These are phyloP conservation scores for Orbilia javanica DNA, from an alignment of 2,329 filamentous ascomycete genomes.

Conservation along the genomic window DNA sequence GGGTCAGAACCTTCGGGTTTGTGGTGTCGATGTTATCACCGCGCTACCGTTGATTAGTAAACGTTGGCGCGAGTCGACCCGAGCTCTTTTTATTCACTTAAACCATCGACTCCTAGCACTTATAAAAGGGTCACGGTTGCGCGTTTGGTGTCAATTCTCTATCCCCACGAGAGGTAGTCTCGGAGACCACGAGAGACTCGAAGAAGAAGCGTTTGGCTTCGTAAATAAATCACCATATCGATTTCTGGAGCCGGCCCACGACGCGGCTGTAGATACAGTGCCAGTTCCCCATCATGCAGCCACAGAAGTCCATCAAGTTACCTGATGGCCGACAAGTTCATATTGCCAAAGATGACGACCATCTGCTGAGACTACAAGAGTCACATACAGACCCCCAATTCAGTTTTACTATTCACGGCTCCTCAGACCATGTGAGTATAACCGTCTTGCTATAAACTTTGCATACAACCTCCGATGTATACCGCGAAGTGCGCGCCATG, in stretches of 20 bases:
- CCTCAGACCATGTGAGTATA: conserved; percentile 65
- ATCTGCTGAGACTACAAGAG: conserved; percentile 36
- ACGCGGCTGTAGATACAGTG: background rate
- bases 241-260: background rate
- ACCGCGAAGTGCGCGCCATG: too few relatives aligned
- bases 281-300: background rate
- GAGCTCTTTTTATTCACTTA: conserved; percentile 5
- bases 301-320: conserved; percentile 31
- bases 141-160: background rate
- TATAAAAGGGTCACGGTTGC: conserved; percentile 31
- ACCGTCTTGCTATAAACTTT: background rate
- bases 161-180: background rate
- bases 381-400: conserved; percentile 37
- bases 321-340: conserved; percentile 34
- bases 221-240: background rate
- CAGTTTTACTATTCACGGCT: conserved; percentile 52
- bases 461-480: background rate
- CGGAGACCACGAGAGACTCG: background rate
- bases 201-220: background rate
- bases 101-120: background rate
- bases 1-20: conserved; percentile 23
- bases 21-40: conserved; percentile 19
- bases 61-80: conserved; percentile 10
- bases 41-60: conserved; percentile 43
- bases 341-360: conserved; percentile 46